Conservation (phyloP, 2,329 filamentous ascomycete species). For the Aschersonia sp. region DNA sequence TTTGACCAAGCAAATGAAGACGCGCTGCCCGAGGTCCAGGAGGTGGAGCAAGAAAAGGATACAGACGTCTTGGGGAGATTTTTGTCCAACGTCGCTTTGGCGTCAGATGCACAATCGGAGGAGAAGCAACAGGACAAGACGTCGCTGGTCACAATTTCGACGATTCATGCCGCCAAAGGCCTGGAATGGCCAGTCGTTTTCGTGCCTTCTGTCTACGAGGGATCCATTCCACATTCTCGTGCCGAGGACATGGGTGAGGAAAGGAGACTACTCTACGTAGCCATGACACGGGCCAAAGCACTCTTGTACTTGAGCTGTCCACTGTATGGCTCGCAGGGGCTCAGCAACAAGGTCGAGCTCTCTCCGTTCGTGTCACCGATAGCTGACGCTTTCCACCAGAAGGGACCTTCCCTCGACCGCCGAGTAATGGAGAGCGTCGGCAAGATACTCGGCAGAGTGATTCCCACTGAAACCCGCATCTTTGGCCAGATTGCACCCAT, state of each 20-base stretch:
- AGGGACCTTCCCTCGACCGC: slow-evolving; percentile 56
- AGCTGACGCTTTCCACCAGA: slow-evolving; percentile 30
- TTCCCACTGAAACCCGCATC: slow-evolving; percentile 41
- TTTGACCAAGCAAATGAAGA: slow-evolving; percentile 34
- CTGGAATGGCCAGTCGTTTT: slow-evolving; percentile 95
- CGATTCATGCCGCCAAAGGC: slow-evolving; percentile 90
- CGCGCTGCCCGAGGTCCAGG: slow-evolving; percentile 52
- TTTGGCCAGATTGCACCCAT: slow-evolving; percentile 36
- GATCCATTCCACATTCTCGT: slow-evolving; percentile 78
- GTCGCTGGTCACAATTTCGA: slow-evolving; percentile 73
- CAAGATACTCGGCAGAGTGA: slow-evolving; percentile 51
- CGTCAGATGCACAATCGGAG: slow-evolving; percentile 59
- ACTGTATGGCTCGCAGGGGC: slow-evolving; percentile 45
- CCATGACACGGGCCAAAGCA: slow-evolving; percentile 85
- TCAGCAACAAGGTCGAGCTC: slow-evolving; percentile 44
- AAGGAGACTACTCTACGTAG: slow-evolving; percentile 78
- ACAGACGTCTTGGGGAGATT: slow-evolving; percentile 56
- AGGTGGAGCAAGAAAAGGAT: slow-evolving; percentile 53
- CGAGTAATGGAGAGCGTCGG: slow-evolving; percentile 51
- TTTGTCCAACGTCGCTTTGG: slow-evolving; percentile 79
- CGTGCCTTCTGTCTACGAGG: slow-evolving; percentile 76
- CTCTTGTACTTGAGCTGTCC: slow-evolving; percentile 78
- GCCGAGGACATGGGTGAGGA: slow-evolving; percentile 82
- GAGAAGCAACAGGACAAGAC: slow-evolving; percentile 40
- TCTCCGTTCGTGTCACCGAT: slow-evolving; percentile 56